Conservation (phyloP, 805 yeast species). For the Yamadazyma insecticola region DNA sequence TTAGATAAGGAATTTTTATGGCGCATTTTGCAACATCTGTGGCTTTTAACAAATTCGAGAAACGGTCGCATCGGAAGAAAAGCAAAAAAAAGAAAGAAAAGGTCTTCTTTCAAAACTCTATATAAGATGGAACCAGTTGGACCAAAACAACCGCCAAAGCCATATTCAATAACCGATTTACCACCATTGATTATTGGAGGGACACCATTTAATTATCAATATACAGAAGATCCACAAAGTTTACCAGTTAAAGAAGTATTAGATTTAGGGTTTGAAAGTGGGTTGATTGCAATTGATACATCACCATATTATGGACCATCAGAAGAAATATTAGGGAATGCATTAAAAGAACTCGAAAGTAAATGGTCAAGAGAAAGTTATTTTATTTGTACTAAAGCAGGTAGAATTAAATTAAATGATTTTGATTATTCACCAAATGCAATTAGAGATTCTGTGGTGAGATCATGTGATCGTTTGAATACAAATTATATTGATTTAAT, state of each 20-base stretch:
- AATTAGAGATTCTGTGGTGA: constrained; percentile 56
- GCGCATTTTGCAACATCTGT: too few species aligned
- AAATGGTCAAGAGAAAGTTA: constrained; percentile 55
- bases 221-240: constrained; percentile 61
- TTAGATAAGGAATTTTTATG: too few species aligned
- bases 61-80: too few species aligned
- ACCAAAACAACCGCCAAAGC: constrained; percentile 12
- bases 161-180: constrained; percentile 25
- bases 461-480: constrained; percentile 64
- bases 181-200: constrained; percentile 79
- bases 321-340: constrained; percentile 68
- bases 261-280: constrained; percentile 55
- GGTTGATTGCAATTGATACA: constrained; percentile 79
- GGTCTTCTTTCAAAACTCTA: too few species aligned
- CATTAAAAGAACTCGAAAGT: constrained; percentile 30
- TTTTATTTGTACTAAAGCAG: constrained; percentile 81
- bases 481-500: constrained; percentile 76
- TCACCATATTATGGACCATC: constrained; percentile 94
- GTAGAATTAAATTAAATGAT: constrained; percentile 61
- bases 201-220: constrained; percentile 80
- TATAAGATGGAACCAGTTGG: constrained; percentile 21
- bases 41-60: too few species aligned
- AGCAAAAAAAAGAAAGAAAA: too few species aligned
- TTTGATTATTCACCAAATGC: constrained; percentile 69
- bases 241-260: constrained; percentile 59